Conservation (phyloP, 352 stramenopile genomes). For the Globisporangium camurandrum region DNA sequence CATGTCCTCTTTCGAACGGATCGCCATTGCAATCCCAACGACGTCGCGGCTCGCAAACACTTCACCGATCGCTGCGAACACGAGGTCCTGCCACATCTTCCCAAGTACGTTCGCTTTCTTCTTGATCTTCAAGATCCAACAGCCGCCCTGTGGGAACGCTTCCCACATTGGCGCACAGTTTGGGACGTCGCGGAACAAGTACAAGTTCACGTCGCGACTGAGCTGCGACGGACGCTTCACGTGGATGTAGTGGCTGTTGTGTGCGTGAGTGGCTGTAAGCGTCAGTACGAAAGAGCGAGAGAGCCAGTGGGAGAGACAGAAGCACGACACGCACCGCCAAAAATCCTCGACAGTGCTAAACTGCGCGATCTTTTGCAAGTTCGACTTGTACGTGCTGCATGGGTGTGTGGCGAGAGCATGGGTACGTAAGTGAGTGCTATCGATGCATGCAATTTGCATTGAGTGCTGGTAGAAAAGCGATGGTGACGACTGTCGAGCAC, state of each 20-base stretch:
- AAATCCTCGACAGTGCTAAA: constrained; percentile 92
- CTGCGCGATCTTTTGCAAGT: constrained; percentile 84
- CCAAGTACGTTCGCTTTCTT: constrained; percentile 91
- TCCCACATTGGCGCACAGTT: constrained; percentile 90
- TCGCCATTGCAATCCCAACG: constrained; percentile 90
- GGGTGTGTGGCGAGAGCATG: constrained; percentile 1
- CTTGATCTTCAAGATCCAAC: constrained; percentile 95
- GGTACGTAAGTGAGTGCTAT: constrained; percentile 1
- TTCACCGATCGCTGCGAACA: constrained; percentile 89
- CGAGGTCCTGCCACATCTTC: constrained; percentile 94
- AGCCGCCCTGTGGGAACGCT: constrained; percentile 88
- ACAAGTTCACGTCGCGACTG: constrained; percentile 89
- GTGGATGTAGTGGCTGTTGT: constrained; percentile 86
- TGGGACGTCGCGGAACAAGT: constrained; percentile 87
- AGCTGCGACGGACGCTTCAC: constrained; percentile 90
- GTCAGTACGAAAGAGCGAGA: not conserved
- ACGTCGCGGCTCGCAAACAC: constrained; percentile 89
- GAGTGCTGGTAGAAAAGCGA: too few relatives aligned
- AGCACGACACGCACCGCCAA: constrained; percentile 57
- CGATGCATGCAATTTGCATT: too few relatives aligned
- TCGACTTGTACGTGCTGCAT: constrained; percentile 61
- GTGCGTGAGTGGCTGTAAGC: not conserved
- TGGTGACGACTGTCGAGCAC: too few relatives aligned
- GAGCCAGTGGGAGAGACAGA: not conserved
- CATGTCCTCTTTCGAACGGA: constrained; percentile 92